Base-by-base conservation (phyloP, 345 rosid species). In the Abelmoschus esculentus region DNA sequence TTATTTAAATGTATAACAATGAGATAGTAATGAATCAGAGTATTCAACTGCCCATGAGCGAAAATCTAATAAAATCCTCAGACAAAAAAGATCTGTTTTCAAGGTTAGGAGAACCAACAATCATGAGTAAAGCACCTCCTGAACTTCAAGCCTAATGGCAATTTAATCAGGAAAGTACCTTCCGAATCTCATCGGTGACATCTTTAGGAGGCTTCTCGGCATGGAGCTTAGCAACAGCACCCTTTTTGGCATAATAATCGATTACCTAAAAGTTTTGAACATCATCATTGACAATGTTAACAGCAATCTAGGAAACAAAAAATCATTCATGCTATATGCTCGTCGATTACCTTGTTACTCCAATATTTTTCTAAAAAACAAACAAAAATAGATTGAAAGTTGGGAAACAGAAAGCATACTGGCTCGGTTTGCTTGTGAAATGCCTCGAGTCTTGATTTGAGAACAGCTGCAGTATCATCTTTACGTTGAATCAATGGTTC, bases 371-470 rank as follows among this genome's bases (percentile, higher is more conserved):
- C 2, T 19, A 40, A 62, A 56, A 22, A 3, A 14, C 1, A 40
- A 5, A 19, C 1, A 6, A 19, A 10, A 69, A 69, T 7, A 6
- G 29, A 44, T 40, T 15, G 0, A 2, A 63, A 69, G 14, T 46
- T 14, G 9, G 73, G 34, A 53, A 38, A 19, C 32, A 63, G 44
- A 70, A 47, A 59, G 58, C 74, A 68, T 86, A 93, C 96, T 2
- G 96, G 96, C 77, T 91, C 86, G 12, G 97, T 93, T 79, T 91
- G 96, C 83, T 76, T 84, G 86, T 91, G 96, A 76, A 91, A 93
- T 56, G 93, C 86, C 75, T 89, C 91, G 50, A 93, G 92, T 80
- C 97, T 87, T 56, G 96, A 89, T 76, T 75, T 91, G n/a, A 93
- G 91, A 65, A 93, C 93, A 73, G 90, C 93, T 0, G 89, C 91